A percentile compares a stretch with the other conserved stretches of the same genome.
Evolutionary conservation across 345 rosid genomes (phyloP).

Genomic region (Salix brachista): DNA sequence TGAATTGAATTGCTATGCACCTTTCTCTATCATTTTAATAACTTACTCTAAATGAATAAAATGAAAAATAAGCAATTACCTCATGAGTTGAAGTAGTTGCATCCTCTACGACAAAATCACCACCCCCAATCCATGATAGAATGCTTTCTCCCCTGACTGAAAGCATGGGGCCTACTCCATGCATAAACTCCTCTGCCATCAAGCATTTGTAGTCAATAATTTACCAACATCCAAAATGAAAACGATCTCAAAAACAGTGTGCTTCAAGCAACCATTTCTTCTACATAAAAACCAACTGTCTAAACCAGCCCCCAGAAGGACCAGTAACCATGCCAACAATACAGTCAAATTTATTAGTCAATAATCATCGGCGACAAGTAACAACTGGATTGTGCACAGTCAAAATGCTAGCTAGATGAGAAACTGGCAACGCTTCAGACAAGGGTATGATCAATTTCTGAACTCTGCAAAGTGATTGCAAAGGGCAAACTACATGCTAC

Average conservation of each 20-base stretch:
- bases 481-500: not conserved
- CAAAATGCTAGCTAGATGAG: not conserved
- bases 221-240: not conserved
- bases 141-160: constrained; percentile 65
- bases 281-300: not conserved
- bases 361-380: not conserved
- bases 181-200: constrained; percentile 49
- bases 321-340: not conserved
- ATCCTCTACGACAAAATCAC: constrained; percentile 63
- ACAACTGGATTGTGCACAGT: not conserved
- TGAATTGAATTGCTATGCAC: not conserved
- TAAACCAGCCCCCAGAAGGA: not conserved
- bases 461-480: not conserved
- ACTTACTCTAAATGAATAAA: not conserved
- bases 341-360: not conserved
- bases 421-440: not conserved
- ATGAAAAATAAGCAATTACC: constrained; percentile 34
- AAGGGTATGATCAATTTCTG: not conserved
- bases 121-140: constrained; percentile 70
- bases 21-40: not conserved
- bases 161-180: constrained; percentile 54
- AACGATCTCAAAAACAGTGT: not conserved
- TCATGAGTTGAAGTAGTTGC: constrained; percentile 42
- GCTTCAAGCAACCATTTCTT: not conserved
- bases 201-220: not conserved